phyloP scores from a whole-genome alignment of 176 grass and related monocot species.

The Ananas comosus region DNA sequence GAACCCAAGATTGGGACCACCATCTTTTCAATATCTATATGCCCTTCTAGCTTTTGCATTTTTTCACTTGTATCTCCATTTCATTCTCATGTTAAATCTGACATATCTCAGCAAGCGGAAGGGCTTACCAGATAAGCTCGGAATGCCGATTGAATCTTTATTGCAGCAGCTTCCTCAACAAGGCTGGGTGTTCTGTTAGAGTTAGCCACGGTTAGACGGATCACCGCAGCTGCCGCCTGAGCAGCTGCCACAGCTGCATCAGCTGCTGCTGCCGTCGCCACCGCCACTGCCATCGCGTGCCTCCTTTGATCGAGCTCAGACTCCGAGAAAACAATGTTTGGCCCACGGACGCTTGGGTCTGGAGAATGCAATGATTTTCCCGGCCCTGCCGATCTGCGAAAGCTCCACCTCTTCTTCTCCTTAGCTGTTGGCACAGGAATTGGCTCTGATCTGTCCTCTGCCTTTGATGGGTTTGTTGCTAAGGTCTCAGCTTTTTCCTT shows the following conservation, averaged over 20 bases:
- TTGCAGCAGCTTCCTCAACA: slow-evolving; percentile 6
- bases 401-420: slow-evolving; percentile 29
- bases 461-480: not conserved
- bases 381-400: slow-evolving; percentile 1
- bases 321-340: not conserved
- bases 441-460: not conserved
- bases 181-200: not conserved
- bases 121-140: slow-evolving; percentile 4
- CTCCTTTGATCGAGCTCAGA: slow-evolving; percentile 12
- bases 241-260: slow-evolving; percentile 21
- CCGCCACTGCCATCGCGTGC: slow-evolving; percentile 16
- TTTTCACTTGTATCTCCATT: not conserved
- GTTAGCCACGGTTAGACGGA: not conserved
- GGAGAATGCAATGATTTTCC: slow-evolving; percentile 8
- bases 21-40: not conserved
- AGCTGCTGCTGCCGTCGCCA: slow-evolving; percentile 11
- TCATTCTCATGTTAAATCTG: not conserved
- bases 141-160: slow-evolving; percentile 17
- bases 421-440: not conserved
- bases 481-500: slow-evolving; percentile 3
- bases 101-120: not conserved
- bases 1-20: too few species aligned
- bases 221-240: slow-evolving; percentile 8
- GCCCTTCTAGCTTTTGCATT: not conserved
- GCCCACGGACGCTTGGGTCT: slow-evolving; percentile 3